These are phyloP conservation scores for Neurospora sp. DNA, from an alignment of 495 filamentous ascomycete genomes.

Conservation along the genomic window DNA sequence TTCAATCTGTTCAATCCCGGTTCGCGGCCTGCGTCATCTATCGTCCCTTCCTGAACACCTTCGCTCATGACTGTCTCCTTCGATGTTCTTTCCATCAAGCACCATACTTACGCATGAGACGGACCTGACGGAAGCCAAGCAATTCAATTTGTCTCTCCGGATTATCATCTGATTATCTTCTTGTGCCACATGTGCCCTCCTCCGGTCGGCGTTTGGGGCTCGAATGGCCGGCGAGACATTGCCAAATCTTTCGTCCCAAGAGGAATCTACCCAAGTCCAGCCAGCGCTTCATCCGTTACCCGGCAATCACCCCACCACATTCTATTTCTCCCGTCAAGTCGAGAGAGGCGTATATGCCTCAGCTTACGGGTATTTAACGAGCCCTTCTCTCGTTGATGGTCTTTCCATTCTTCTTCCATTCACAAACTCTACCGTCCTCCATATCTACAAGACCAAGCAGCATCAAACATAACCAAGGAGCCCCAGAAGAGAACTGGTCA, in stretches of 20 bases:
- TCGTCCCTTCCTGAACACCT: background rate
- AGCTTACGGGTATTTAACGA: background rate
- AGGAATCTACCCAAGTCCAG: background rate
- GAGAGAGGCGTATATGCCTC: background rate
- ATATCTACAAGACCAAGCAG: background rate
- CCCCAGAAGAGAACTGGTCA: background rate
- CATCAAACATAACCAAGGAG: background rate
- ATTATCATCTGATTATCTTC: background rate
- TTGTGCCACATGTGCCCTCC: background rate
- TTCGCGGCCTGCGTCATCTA: background rate
- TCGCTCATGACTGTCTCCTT: background rate
- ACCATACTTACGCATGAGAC: background rate
- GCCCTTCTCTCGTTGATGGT: background rate
- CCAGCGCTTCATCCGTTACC: background rate
- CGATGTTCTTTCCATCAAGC: background rate
- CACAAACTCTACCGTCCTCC: background rate
- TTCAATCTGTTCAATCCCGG: background rate
- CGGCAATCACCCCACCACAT: background rate
- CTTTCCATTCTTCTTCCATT: background rate
- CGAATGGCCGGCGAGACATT: too few species aligned
- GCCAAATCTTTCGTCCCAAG: background rate
- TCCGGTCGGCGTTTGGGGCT: background rate
- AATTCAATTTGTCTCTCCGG: background rate
- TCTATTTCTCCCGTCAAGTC: background rate
- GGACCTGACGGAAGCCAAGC: background rate